phyloP scores from a whole-genome alignment of 202 grass and related monocot genomes.

The Eragrostis tef region DNA sequence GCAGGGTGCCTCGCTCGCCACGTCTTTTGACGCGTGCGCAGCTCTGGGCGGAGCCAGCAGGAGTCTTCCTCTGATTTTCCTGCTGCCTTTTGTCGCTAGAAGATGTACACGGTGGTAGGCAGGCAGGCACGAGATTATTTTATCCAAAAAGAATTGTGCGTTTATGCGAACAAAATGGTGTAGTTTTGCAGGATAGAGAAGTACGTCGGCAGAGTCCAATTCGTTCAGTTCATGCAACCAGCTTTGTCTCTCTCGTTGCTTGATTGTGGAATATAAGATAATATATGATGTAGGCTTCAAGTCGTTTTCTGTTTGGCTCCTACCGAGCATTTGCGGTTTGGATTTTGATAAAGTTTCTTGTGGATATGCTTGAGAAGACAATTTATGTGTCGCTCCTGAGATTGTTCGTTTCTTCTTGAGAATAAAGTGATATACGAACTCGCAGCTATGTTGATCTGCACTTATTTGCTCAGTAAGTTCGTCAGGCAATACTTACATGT shows the following conservation, averaged over 20 bases:
- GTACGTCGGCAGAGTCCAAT: slow-evolving; percentile 1
- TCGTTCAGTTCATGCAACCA: not conserved
- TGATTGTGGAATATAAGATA: not conserved
- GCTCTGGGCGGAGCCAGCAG: not conserved
- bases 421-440: not conserved
- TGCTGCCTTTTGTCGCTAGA: not conserved
- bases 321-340: slow-evolving; percentile 5
- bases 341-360: not conserved
- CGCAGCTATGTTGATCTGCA: not conserved
- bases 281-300: not conserved
- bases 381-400: not conserved
- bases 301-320: too few species aligned
- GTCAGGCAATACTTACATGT: too few species aligned
- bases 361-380: not conserved
- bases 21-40: slow-evolving; percentile 25
- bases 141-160: not conserved
- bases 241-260: slow-evolving; percentile 1
- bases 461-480: not conserved
- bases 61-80: not conserved
- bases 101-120: not conserved
- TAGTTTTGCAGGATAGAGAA: not conserved
- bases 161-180: not conserved
- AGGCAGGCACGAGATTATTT: not conserved
- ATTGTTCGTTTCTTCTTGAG: not conserved
- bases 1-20: not conserved